These are phyloP conservation scores for Xylaria palmicola DNA, from an alignment of 495 filamentous ascomycete species.

Conservation along the genomic window DNA sequence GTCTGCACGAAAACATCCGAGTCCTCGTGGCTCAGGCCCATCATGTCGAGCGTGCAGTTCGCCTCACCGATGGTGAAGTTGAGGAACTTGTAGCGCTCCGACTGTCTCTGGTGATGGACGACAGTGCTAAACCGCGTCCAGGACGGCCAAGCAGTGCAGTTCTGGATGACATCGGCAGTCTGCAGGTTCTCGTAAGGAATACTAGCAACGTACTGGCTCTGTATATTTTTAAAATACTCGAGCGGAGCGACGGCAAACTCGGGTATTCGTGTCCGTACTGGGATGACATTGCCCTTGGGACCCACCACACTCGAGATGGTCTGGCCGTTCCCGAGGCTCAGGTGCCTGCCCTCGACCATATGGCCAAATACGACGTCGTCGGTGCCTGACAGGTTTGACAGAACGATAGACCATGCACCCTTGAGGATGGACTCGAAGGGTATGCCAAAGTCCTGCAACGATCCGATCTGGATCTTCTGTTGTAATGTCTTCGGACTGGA, in stretches of 20 bases:
- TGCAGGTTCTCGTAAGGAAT: constrained; percentile 45
- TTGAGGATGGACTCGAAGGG: constrained; percentile 46
- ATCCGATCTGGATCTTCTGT: constrained; percentile 36
- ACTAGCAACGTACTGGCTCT: constrained; percentile 40
- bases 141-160: constrained; percentile 48
- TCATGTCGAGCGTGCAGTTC: constrained; percentile 37
- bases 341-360: constrained; percentile 35
- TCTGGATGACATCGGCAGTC: constrained; percentile 42
- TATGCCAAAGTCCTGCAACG: constrained; percentile 29
- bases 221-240: constrained; percentile 39
- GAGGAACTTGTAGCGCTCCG: constrained; percentile 9
- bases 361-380: constrained; percentile 51
- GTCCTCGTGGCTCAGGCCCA: constrained; percentile 39
- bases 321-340: constrained; percentile 35
- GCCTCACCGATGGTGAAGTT: constrained; percentile 44
- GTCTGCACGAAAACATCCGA: constrained; percentile 45
- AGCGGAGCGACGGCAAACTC: constrained; percentile 41
- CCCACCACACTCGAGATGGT: constrained; percentile 43
- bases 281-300: constrained; percentile 42
- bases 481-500: constrained; percentile 35
- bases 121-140: constrained; percentile 49
- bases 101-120: constrained; percentile 42
- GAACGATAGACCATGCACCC: constrained; percentile 45
- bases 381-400: constrained; percentile 36
- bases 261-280: constrained; percentile 43